Percentiles rank a stretch among this genome's conserved stretches.
Conservation (phyloP, 495 filamentous ascomycete genomes). For the Aspergillus carlsbadensis region DNA sequence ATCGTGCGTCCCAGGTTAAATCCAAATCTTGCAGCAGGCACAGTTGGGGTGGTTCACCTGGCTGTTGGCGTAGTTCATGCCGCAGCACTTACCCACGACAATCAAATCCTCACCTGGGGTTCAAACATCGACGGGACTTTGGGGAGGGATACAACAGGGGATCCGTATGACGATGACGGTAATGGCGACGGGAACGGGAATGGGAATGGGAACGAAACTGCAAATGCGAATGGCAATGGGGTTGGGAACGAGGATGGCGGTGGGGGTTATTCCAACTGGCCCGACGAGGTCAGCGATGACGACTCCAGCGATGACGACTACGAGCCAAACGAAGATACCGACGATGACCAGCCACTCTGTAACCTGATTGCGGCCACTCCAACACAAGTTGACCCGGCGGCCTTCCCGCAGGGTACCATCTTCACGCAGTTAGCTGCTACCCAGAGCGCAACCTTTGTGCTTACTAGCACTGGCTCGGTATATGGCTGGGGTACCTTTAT, state of each 20-base stretch:
- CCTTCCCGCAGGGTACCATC: slow-evolving; percentile 50
- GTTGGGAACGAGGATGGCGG: no score
- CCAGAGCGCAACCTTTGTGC: slow-evolving; percentile 62
- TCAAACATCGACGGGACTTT: slow-evolving; percentile 73
- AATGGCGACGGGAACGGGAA: slow-evolving; percentile 47
- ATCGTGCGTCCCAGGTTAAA: slow-evolving; percentile 55
- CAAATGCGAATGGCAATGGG: no score
- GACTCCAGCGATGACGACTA: no score
- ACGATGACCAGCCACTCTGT: no score
- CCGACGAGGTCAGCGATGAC: no score
- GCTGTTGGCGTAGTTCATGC: slow-evolving; percentile 68
- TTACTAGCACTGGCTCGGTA: slow-evolving; percentile 64
- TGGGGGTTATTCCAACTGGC: no score
- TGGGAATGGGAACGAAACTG: slow-evolving; percentile 61
- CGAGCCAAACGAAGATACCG: no score
- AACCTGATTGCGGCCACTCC: no score
- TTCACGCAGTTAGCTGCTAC: slow-evolving; percentile 62
- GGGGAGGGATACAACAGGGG: slow-evolving; percentile 59
- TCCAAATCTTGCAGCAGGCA: slow-evolving; percentile 37
- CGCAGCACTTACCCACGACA: slow-evolving; percentile 62
- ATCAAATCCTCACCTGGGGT: slow-evolving; percentile 69
- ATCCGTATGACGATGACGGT: slow-evolving; percentile 32
- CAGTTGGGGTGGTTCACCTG: slow-evolving; percentile 58
- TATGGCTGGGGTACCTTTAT: slow-evolving; percentile 75
- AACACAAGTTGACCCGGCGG: slow-evolving; percentile 38